Conservation (phyloP, 805 yeast species). For the Martiniozyma abietophila region DNA sequence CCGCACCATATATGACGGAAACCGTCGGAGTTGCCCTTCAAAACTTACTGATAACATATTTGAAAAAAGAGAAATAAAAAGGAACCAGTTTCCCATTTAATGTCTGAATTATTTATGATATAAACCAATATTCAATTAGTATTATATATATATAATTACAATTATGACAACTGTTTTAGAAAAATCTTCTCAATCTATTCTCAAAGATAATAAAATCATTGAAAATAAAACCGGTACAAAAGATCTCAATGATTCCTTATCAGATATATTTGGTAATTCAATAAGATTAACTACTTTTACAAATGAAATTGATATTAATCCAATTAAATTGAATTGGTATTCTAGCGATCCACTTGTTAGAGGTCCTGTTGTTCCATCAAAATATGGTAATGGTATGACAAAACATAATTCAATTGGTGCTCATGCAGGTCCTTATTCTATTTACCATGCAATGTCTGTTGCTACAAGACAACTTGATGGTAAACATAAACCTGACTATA, state of each 20-base stretch:
- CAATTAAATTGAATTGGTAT: slow-evolving; percentile 47
- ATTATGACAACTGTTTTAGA: too few species aligned
- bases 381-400: slow-evolving; percentile 37
- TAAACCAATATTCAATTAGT: too few species aligned
- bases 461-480: slow-evolving; percentile 49
- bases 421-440: slow-evolving; percentile 53
- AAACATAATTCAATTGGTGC: slow-evolving; percentile 60
- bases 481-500: slow-evolving; percentile 47
- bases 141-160: too few species aligned
- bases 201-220: too few species aligned
- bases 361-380: slow-evolving; percentile 51
- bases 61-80: too few species aligned
- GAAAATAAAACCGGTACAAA: slow-evolving; percentile 42
- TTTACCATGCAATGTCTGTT: slow-evolving; percentile 58
- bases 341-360: slow-evolving; percentile 36
- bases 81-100: too few species aligned
- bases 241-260: slow-evolving; percentile 15
- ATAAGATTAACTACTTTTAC: slow-evolving; percentile 45
- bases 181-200: too few species aligned
- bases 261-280: slow-evolving; percentile 22
- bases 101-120: too few species aligned
- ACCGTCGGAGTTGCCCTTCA: too few species aligned
- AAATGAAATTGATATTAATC: slow-evolving; percentile 38
- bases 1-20: too few species aligned
- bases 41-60: too few species aligned